Evolutionary conservation across 495 filamentous ascomycete genomes (phyloP), one percentile per base, ranked within the genome.

Genomic region (Penicillium pulvis): DNA sequence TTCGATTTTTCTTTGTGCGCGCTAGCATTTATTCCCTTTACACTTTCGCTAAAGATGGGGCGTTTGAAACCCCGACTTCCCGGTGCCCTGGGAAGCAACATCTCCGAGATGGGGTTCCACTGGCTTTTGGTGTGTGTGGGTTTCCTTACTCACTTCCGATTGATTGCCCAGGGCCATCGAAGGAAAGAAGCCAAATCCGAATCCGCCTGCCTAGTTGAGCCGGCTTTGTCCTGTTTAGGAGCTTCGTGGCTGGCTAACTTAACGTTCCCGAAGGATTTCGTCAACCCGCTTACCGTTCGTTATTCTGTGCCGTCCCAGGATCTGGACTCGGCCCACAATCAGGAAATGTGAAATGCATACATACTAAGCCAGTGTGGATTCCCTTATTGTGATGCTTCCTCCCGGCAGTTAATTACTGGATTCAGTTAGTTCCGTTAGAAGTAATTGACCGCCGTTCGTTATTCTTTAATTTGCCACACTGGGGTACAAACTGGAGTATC

Each of bases 11-110:
- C 62, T 63, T 66, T 68, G 66, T 68, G 66, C 60, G 63, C 63
- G 56, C 66, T 66, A 68, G 66, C 39, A 23, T 35, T 11, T 46
- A 7, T 26, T n/a, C 1, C 44, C 54, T 56, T 51, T 62, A 60
- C 57, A 67, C 56, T 67, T 63, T 68, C 66, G 66, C 66, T 68
- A 68, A 68, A 55, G 55, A 54, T 61, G 66, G 66, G 55, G 56
- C 58, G 49, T 48, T 19, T 26, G 48, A 52, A 54, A 44, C 23
- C 61, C 61, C 57, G 50, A 55, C 49, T 55, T 64, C 55, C 58
- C 64, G 47, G 35, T 43, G 30, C 43, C 45, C 48, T 53, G 55
- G 57, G 45, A 59, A 60, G 48, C 48, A 56, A 60, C 46, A 57
- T 26, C 47, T 57, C 55, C 55, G 39, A 64, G 44, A 39, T 41